Evolutionary conservation across 768 basidiomycete genomes (phyloP), one percentile per base, ranked within the genome.

Genomic region (Leccinum rimulosum): DNA sequence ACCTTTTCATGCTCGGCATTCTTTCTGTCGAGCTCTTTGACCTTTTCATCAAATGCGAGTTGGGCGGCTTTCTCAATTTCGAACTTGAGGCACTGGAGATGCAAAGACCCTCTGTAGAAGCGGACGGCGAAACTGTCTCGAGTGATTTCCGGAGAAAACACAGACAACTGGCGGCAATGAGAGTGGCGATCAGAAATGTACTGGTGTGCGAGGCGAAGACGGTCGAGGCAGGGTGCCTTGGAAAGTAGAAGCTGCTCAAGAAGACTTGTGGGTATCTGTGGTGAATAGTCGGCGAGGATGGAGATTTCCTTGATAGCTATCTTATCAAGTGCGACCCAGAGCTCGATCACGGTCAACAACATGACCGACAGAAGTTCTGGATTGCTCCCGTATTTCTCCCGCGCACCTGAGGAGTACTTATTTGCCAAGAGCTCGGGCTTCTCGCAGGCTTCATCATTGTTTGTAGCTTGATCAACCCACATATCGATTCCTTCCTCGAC

Each of bases 331-430:
- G 64, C 75, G 1, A 73, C 56, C 70, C 68, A 77, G 8, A 76
- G 70, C 31, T 80, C 76, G 0, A 69, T 31, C 6, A 38, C n/a
- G 0, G 68, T 69, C 49, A 84, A 64, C 27, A 82, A 55, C 71
- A 80, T 76, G 5, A 76, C 57, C 0, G 80, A 80, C 2, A 61
- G 33, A 38, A 70, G 59, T 56, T 81, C 78, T 15, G 76, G 71
- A 30, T 70, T 76, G 4, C 3, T 15, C 8, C 30, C n/a, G n/a
- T 51, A 51, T 28, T 10, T 51, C 31, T 19, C 1, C 10, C 11
- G 30, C 1, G 79, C 72, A 1, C 69, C 50, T 1, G 61, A 58
- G 6, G 63, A 60, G 38, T 79, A 76, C 8, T 61, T 43, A 6
- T 53, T 47, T 36, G 25, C 70, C 47, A 68, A 71, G 2, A 65